These are phyloP conservation scores for Starmera quercuum DNA, from an alignment of 805 yeast species.

Conservation along the genomic window DNA sequence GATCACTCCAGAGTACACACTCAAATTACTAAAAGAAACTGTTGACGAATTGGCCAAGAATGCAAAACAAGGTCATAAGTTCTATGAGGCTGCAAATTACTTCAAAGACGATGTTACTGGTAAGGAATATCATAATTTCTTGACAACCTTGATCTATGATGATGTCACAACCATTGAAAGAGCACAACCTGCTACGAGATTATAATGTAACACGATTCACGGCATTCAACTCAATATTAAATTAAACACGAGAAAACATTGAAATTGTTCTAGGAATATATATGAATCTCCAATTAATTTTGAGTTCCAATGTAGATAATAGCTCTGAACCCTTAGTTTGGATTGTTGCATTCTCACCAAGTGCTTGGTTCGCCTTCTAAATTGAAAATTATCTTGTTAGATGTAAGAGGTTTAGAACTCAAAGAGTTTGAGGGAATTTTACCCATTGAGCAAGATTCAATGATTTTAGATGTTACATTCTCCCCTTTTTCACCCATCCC, in stretches of 20 bases:
- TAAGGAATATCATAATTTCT: conserved; percentile 66
- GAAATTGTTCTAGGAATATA: no score
- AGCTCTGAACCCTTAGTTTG: no score
- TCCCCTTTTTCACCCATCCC: conserved; percentile 28
- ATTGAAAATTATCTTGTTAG: conserved; percentile 45
- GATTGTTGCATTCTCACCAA: conserved; percentile 8
- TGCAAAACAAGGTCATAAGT: conserved; percentile 59
- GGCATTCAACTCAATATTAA: neutral
- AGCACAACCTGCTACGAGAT: conserved; percentile 10
- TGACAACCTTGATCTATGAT: conserved; percentile 70
- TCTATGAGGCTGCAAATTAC: conserved; percentile 58
- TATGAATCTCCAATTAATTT: no score
- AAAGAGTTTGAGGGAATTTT: conserved; percentile 40
- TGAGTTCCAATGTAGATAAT: no score
- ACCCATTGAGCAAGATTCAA: conserved; percentile 37
- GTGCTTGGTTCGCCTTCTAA: conserved; percentile 25
- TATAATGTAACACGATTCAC: neutral
- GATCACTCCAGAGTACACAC: conserved; percentile 54
- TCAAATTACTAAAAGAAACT: conserved; percentile 52
- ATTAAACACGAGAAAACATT: no score
- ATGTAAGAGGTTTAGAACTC: conserved; percentile 44
- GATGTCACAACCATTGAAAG: conserved; percentile 47
- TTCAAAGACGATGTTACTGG: conserved; percentile 69
- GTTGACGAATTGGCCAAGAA: conserved; percentile 40
- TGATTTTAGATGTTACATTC: conserved; percentile 31